These are phyloP conservation scores for Collybia sp. DNA, from an alignment of 768 basidiomycete species.

Conservation along the genomic window DNA sequence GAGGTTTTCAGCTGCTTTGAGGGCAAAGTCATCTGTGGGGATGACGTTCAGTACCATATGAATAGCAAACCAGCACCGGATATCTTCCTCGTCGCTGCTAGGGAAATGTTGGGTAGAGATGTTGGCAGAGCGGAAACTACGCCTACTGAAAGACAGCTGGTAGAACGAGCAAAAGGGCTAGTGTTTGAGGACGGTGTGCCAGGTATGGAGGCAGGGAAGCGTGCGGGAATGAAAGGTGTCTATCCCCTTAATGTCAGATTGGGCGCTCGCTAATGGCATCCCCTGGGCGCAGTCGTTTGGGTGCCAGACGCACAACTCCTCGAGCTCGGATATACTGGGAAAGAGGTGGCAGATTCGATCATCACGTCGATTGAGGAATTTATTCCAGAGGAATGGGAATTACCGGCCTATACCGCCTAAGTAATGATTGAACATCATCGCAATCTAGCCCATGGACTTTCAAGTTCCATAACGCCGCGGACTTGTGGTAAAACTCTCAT, in stretches of 20 bases:
- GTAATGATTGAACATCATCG: too few relatives aligned
- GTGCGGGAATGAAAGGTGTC: conserved; percentile 84
- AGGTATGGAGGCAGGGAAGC: conserved; percentile 75
- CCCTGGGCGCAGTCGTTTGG: conserved; percentile 74
- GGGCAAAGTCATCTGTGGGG: conserved; percentile 64
- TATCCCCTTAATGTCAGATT: background rate
- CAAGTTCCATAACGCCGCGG: too few relatives aligned
- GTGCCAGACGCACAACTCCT: conserved; percentile 73
- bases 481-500: too few relatives aligned
- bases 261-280: too few relatives aligned
- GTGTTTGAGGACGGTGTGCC: conserved; percentile 82
- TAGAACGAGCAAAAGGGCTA: conserved; percentile 57
- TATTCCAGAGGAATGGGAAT: conserved; percentile 77
- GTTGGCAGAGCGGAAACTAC: conserved; percentile 45
- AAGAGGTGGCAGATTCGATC: conserved; percentile 54
- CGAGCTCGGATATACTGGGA: conserved; percentile 38
- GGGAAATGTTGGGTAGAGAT: conserved; percentile 45
- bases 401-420: conserved; percentile 54
- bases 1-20: conserved; percentile 60
- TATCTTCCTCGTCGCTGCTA: conserved; percentile 74
- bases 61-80: conserved; percentile 80
- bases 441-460: too few relatives aligned
- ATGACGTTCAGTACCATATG: conserved; percentile 52
- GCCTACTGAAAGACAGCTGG: conserved; percentile 27
- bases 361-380: conserved; percentile 67